Evolutionary conservation across 1,284 basidiomycete genomes (phyloP).

Genomic region (Cryptococcus sp.): DNA sequence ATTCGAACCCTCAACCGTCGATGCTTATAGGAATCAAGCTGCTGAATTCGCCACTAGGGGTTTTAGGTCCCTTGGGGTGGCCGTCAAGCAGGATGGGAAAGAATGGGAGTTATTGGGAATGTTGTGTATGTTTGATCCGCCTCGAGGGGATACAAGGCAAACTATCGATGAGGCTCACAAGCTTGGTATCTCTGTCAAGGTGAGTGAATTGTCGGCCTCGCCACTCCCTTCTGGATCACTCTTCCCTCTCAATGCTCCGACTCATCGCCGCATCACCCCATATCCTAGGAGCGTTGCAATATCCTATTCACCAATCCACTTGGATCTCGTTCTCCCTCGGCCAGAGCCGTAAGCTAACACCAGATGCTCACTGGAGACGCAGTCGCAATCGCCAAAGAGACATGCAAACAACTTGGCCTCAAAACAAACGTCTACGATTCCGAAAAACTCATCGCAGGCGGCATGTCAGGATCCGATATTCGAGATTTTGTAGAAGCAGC

Average conservation of each 20-base stretch:
- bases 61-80: slow-evolving; percentile 56
- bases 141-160: slow-evolving; percentile 53
- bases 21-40: slow-evolving; percentile 50
- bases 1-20: slow-evolving; percentile 48
- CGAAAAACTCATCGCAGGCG: slow-evolving; percentile 55
- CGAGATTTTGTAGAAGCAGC: slow-evolving; percentile 56
- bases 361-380: slow-evolving; percentile 58
- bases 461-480: slow-evolving; percentile 55
- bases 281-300: too few relatives aligned
- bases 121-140: slow-evolving; percentile 53
- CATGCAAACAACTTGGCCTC: slow-evolving; percentile 53
- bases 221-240: background rate
- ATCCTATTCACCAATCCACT: too few relatives aligned
- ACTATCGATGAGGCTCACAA: slow-evolving; percentile 55
- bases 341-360: too few relatives aligned
- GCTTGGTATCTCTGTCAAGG: slow-evolving; percentile 55
- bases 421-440: slow-evolving; percentile 58
- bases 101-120: slow-evolving; percentile 54
- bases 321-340: too few relatives aligned
- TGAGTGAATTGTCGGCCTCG: slow-evolving; percentile 3
- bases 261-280: too few relatives aligned
- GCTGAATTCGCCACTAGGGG: slow-evolving; percentile 53
- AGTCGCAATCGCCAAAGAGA: slow-evolving; percentile 58
- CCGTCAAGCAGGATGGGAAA: slow-evolving; percentile 52
- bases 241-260: too few relatives aligned